Base-by-base conservation (phyloP, 148 eudicot species). In the Rhododendron williamsianum region DNA sequence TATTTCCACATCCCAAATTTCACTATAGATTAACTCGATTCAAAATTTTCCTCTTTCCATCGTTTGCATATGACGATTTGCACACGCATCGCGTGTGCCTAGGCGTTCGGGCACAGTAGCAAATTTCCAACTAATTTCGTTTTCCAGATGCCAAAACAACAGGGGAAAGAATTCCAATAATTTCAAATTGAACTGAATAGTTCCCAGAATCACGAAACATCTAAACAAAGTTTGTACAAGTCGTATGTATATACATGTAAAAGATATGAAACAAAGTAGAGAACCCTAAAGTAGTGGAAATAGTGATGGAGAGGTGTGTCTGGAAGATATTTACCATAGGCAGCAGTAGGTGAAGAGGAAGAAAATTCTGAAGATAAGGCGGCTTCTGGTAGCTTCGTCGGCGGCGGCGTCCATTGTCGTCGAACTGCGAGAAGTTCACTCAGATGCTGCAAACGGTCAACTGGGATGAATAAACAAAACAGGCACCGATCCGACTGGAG, bases 301-400 rank as follows among this genome's bases (percentile, higher is more conserved):
- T 12, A 27, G 36, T 69, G 74, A 27, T 48, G 16, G 72, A 35
- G 51, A 27, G 45, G 1, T 48, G 67, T 30, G 41, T 51, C 1
- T n/a, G 36, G 69, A 65, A n/a, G 18, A 33, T 30, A 46, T 45
- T 83, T 30, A 86, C 88, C 88, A 8, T 67, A 56, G 15, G 78
- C n/a, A 48, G 41, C 16, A 48, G 41, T 13, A 86, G 74, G 49
- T 76, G 79, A 74, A 46, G 63, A 82, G 49, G 76, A 74, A 25
- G 46, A 86, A 4, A 35, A 9, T 30, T 35, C 9, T 45, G 82
- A 77, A 8, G 38, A 63, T 48, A 82, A 82, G 25, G 41, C 9
- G 60, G 85, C 48, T 41, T 18, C 6, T 48, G 85, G 49, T 46
- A 9, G 30, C 4, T 72, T 38, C 25, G 35, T 1, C 27, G 82